Evolutionary conservation across 805 yeast genomes (phyloP), one percentile per base, ranked within the genome.

Genomic region (Candida endomychidarum): DNA sequence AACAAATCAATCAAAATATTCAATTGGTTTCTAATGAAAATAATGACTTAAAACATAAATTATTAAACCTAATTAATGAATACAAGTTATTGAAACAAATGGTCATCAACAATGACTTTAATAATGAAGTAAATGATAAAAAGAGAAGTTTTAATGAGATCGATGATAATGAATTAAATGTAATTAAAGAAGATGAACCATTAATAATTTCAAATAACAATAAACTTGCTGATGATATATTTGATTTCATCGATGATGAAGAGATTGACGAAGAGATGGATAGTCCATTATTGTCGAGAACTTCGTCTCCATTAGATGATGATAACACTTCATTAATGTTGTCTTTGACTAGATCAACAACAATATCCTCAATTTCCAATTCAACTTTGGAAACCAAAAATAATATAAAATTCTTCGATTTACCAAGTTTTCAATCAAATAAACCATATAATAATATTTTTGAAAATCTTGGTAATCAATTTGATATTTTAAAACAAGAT

Each of bases 331-430:
- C 64, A 36, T 53, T 68, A 36, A 68, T 67, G 73, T 50, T 63
- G 14, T 50, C 66, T 8, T 54, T 67, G 37, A 69, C 74, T 0
- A 47, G 74, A 38, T 65, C 72, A 9, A 69, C 73, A 18, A 67
- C 73, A 2, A 69, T 66, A 4, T 59, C 67, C 5, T 62, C 70
- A 37, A 14, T 34, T 19, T 18, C 35, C 3, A 58, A 54, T 44
- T 53, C 62, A 2, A 44, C 45, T 7, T 20, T 43, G 29, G 40
- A 47, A 44, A 21, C 37, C 15, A 38, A 38, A 15, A 40, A 46
- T 27, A 49, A 34, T 45, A 8, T 34, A 2, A 33, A 56, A 36
- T 59, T 64, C 43, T 60, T 60, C 38, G 66, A 61, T 17, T 53
- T 67, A 34, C 72, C 73, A 5, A 51, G 49, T 18, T 36, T 41